Conservation (phyloP, 192 early-diverging fungal genomes). For the Coemansia asiatica region DNA sequence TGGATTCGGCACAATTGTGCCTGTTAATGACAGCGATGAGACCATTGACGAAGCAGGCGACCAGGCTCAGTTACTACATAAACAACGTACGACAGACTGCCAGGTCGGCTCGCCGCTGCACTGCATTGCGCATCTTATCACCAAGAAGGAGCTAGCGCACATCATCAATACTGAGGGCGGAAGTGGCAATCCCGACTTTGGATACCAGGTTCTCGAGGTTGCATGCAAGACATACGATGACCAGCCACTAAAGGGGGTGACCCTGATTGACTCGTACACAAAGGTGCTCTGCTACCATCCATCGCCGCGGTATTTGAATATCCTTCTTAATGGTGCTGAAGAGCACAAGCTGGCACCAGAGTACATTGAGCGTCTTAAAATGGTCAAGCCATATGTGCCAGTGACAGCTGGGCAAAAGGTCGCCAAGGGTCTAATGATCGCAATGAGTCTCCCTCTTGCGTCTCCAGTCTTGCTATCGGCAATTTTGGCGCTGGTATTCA, state of each 20-base stretch:
- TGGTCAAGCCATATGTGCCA: conserved; percentile 27
- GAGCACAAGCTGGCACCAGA: conserved; percentile 36
- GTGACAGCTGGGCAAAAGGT: conserved; percentile 27
- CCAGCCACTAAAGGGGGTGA: conserved; percentile 17
- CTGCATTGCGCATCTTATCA: conserved; percentile 46
- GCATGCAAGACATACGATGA: conserved; percentile 35
- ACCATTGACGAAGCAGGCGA: not conserved
- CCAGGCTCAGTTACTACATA: not conserved
- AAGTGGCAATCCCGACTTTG: conserved; percentile 46
- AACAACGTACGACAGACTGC: conserved; percentile 7
- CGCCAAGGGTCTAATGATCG: conserved; percentile 25
- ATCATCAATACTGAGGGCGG: conserved; percentile 53
- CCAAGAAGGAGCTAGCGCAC: conserved; percentile 35
- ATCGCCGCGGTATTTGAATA: conserved; percentile 41
- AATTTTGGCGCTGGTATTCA: conserved; percentile 21
- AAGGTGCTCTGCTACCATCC: conserved; percentile 19
- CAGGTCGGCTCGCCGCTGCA: conserved; percentile 35
- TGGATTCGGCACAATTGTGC: conserved; percentile 45
- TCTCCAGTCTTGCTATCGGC: conserved; percentile 17
- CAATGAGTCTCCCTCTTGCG: conserved; percentile 18
- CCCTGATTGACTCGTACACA: conserved; percentile 25
- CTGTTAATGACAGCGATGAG: conserved; percentile 8
- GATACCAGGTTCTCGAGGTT: conserved; percentile 37
- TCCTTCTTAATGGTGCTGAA: conserved; percentile 38
- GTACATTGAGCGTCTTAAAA: conserved; percentile 34